phyloP scores from a whole-genome alignment of 2,329 filamentous ascomycete species.

The Diplodia sapinea region DNA sequence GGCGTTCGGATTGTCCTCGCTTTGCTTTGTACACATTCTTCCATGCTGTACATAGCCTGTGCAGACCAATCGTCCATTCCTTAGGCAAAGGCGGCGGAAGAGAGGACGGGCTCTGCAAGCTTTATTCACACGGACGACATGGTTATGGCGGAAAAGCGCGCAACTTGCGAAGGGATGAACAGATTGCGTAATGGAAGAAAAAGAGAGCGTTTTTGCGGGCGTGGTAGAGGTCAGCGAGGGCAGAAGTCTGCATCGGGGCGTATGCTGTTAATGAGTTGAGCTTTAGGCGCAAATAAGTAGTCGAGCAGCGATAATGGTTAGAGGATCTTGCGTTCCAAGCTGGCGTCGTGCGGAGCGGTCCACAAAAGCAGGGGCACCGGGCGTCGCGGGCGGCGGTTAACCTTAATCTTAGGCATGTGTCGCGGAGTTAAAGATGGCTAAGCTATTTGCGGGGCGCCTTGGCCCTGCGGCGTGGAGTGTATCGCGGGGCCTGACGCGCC shows the following conservation, averaged over 20 bases:
- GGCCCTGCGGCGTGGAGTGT: constrained; percentile 2
- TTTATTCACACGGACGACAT: constrained; percentile 21
- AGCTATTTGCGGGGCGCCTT: constrained; percentile 2
- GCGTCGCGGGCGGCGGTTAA: not conserved
- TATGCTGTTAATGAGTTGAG: constrained; percentile 29
- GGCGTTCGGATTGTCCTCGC: constrained; percentile 25
- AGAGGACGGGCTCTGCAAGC: not conserved
- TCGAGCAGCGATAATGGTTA: constrained; percentile 30
- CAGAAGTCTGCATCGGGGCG: constrained; percentile 20
- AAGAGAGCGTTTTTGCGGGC: constrained; percentile 12
- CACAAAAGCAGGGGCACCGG: too few species aligned
- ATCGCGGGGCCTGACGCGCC: not conserved
- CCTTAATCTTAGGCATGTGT: not conserved
- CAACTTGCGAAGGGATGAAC: not conserved
- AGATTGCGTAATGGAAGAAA: constrained; percentile 22
- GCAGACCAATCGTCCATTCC: constrained; percentile 30
- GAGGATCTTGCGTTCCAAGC: constrained; percentile 18
- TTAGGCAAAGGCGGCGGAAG: constrained; percentile 2
- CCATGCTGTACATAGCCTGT: constrained; percentile 31
- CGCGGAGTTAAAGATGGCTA: not conserved
- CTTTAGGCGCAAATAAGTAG: constrained; percentile 31
- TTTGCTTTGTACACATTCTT: constrained; percentile 30
- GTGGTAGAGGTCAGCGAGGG: constrained; percentile 17
- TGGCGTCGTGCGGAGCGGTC: not conserved
- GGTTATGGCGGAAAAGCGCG: constrained; percentile 6